These are phyloP conservation scores for Globisporangium yorkense DNA, from an alignment of 352 stramenopile genomes.

Conservation along the genomic window DNA sequence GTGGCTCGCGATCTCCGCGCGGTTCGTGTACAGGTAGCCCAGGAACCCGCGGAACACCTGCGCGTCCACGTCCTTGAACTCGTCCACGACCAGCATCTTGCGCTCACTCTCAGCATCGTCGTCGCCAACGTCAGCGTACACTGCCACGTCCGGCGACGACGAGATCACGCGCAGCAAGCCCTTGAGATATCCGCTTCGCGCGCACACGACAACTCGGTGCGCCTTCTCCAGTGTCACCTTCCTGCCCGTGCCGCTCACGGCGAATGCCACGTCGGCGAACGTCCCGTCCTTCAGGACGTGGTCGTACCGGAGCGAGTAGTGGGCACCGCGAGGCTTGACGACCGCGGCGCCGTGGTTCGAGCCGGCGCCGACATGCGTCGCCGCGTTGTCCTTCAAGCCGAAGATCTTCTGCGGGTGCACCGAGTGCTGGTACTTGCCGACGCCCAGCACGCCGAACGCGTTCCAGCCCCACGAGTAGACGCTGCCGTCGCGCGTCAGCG, in stretches of 20 bases:
- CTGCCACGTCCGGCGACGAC: background rate
- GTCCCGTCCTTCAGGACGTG: slow-evolving; percentile 35
- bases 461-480: slow-evolving; percentile 89
- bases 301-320: slow-evolving; percentile 64
- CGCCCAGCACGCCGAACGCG: slow-evolving; percentile 65
- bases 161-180: slow-evolving; percentile 46
- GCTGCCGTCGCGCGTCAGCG: slow-evolving; percentile 34
- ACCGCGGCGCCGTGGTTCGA: slow-evolving; percentile 67
- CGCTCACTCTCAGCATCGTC: slow-evolving; percentile 4
- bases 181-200: slow-evolving; percentile 53
- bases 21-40: slow-evolving; percentile 65
- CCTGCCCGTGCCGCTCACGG: slow-evolving; percentile 14
- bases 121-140: background rate
- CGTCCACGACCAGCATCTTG: slow-evolving; percentile 29
- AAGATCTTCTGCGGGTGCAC: slow-evolving; percentile 61
- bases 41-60: slow-evolving; percentile 64
- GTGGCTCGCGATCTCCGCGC: slow-evolving; percentile 53
- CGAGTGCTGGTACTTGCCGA: slow-evolving; percentile 70
- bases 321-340: slow-evolving; percentile 41
- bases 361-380: slow-evolving; percentile 44
- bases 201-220: slow-evolving; percentile 50
- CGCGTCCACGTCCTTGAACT: slow-evolving; percentile 51
- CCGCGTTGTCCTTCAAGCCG: slow-evolving; percentile 52
- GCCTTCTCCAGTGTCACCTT: slow-evolving; percentile 4
- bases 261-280: slow-evolving; percentile 56